Evolutionary conservation across 345 rosid species (phyloP).

Genomic region (Citrus medica): DNA sequence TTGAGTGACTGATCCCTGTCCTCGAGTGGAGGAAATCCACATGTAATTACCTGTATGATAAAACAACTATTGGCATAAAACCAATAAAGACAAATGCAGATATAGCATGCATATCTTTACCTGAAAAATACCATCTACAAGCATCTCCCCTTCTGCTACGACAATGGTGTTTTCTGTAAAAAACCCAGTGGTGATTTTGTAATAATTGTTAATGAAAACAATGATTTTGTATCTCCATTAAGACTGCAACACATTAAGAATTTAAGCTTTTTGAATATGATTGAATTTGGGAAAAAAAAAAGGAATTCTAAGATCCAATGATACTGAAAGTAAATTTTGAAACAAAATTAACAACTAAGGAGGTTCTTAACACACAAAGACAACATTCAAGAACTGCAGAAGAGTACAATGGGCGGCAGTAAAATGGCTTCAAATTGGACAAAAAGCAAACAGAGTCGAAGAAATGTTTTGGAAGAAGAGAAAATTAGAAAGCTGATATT

Average conservation of each 20-base stretch:
- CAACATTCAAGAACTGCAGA: neutral
- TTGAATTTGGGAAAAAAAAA: neutral
- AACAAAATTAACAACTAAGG: neutral
- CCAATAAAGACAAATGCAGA: neutral
- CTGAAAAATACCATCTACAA: constrained; percentile 72
- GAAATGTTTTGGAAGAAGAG: neutral
- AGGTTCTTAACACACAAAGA: neutral
- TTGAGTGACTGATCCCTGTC: constrained; percentile 75
- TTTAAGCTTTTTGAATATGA: neutral
- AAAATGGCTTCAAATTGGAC: neutral
- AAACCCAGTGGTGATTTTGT: constrained; percentile 89
- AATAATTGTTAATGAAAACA: constrained; percentile 52
- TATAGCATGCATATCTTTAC: constrained; percentile 33
- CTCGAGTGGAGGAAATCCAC: constrained; percentile 95
- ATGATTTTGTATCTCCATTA: neutral
- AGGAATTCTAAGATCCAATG: neutral
- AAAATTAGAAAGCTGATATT: neutral
- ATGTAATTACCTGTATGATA: constrained; percentile 62
- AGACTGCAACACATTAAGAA: neutral
- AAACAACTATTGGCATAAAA: constrained; percentile 1
- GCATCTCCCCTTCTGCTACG: constrained; percentile 93
- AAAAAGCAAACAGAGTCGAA: neutral
- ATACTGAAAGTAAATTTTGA: neutral
- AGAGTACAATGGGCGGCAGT: neutral
- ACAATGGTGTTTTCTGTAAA: constrained; percentile 89